phyloP scores from a whole-genome alignment of 495 filamentous ascomycete species.

The Pyronema omphalodes region DNA sequence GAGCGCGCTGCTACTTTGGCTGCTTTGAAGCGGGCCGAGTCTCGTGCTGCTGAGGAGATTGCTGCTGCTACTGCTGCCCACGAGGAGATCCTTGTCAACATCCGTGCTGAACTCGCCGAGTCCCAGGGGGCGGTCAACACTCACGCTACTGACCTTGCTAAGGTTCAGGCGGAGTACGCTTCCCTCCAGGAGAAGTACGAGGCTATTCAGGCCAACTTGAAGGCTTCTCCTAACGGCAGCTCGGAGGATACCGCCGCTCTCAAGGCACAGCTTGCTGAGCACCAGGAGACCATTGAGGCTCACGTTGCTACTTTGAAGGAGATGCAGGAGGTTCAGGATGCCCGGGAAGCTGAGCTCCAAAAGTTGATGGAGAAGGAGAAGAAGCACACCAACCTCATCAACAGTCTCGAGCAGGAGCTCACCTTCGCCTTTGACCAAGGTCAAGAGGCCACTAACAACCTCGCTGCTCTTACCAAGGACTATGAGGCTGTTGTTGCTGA shows the following conservation, averaged over 20 bases:
- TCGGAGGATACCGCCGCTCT: slow-evolving; percentile 40
- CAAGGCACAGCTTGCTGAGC: slow-evolving; percentile 50
- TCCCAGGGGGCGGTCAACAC: slow-evolving; percentile 14
- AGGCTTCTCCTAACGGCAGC: slow-evolving; percentile 24
- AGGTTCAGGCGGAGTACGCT: slow-evolving; percentile 30
- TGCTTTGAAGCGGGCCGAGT: slow-evolving; percentile 17
- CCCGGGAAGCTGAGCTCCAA: slow-evolving; percentile 32
- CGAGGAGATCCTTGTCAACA: slow-evolving; percentile 14
- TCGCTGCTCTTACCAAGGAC: slow-evolving; percentile 46
- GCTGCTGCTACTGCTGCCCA: slow-evolving; percentile 9
- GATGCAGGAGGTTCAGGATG: slow-evolving; percentile 18
- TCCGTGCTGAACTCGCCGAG: slow-evolving; percentile 20
- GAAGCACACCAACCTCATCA: slow-evolving; percentile 76
- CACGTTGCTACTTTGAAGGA: slow-evolving; percentile 36
- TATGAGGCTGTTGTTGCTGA: slow-evolving; percentile 42
- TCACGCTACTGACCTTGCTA: slow-evolving; percentile 28
- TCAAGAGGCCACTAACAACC: slow-evolving; percentile 56
- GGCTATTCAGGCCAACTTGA: background rate
- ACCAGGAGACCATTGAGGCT: slow-evolving; percentile 49
- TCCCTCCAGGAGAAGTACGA: slow-evolving; percentile 46
- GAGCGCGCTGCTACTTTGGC: slow-evolving; percentile 27
- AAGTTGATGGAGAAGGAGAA: slow-evolving; percentile 44
- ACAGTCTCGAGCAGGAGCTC: slow-evolving; percentile 96
- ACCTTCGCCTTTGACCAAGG: slow-evolving; percentile 85
- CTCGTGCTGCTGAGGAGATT: slow-evolving; percentile 9